These are phyloP conservation scores for Oropetium thomaeum DNA, from an alignment of 176 grass and related monocot genomes.

Conservation along the genomic window DNA sequence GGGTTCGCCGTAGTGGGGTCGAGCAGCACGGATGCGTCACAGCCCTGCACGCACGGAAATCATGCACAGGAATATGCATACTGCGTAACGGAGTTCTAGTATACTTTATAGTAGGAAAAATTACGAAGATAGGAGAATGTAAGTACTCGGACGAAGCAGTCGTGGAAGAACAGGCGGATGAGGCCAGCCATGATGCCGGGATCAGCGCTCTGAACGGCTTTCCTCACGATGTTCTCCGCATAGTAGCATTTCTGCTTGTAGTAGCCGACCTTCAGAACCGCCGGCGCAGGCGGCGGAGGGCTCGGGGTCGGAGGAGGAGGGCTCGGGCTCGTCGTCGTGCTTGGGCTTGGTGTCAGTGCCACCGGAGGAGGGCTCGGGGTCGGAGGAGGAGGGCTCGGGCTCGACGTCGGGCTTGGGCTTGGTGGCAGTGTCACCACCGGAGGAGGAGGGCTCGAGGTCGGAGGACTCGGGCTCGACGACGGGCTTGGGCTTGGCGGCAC, in stretches of 20 bases:
- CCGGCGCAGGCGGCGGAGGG: background rate
- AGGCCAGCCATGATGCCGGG: conserved; percentile 29
- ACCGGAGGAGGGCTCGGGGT: background rate
- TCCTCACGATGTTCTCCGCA: conserved; percentile 14
- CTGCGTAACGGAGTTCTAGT: too few species aligned
- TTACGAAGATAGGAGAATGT: too few species aligned
- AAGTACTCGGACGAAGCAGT: conserved; percentile 42
- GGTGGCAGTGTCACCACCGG: too few species aligned
- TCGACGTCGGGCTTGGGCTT: background rate
- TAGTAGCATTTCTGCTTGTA: conserved; percentile 26
- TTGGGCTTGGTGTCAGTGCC: background rate
- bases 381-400: too few species aligned
- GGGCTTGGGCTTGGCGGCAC: background rate
- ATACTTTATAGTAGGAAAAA: too few species aligned
- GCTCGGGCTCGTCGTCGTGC: background rate
- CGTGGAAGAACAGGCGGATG: conserved; percentile 57
- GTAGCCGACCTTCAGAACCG: conserved; percentile 13
- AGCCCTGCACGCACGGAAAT: background rate
- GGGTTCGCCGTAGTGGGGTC: background rate
- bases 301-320: background rate
- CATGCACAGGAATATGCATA: too few species aligned
- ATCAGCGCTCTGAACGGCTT: background rate
- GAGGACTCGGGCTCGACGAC: background rate
- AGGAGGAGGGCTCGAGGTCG: background rate
- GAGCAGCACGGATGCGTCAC: conserved; percentile 37